Conservation (phyloP, 352 stramenopile species). For the Pythium coloratum region DNA sequence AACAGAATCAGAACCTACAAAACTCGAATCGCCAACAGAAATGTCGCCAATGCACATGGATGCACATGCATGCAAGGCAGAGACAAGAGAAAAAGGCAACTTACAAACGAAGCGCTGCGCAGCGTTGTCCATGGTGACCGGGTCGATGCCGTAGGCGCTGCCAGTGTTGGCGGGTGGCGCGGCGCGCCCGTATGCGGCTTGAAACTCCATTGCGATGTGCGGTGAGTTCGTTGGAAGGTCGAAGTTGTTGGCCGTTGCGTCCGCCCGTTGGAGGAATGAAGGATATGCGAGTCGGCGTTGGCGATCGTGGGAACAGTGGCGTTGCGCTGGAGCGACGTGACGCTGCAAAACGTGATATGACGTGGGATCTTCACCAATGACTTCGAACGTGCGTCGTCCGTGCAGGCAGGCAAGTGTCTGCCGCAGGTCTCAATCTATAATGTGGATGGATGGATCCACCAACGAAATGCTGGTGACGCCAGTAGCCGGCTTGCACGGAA, state of each 20-base stretch:
- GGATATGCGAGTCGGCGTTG: conserved; percentile 5
- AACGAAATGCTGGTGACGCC: conserved; percentile 6
- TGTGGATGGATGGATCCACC: conserved; percentile 2
- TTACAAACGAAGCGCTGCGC: conserved; percentile 71
- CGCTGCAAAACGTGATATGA: neutral
- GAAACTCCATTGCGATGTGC: conserved; percentile 21
- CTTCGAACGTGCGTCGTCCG: neutral
- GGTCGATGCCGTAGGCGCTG: conserved; percentile 25
- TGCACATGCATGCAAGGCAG: neutral
- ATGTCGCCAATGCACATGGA: neutral
- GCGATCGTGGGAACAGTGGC: neutral
- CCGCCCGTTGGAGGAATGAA: neutral
- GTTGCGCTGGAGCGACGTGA: neutral
- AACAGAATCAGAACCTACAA: conserved; percentile 5
- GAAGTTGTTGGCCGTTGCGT: neutral
- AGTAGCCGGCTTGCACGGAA: conserved; percentile 10
- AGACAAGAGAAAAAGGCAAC: conserved; percentile 23
- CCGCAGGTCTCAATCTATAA: conserved; percentile 1
- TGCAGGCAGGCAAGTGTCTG: neutral
- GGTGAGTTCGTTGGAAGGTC: neutral
- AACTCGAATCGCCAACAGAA: neutral
- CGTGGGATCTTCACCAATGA: neutral
- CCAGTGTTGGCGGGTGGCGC: conserved; percentile 28
- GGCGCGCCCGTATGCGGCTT: conserved; percentile 20
- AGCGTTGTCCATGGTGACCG: conserved; percentile 38